Base-by-base conservation (phyloP, 2,329 filamentous ascomycete genomes). In the Polytolypa hystricis region DNA sequence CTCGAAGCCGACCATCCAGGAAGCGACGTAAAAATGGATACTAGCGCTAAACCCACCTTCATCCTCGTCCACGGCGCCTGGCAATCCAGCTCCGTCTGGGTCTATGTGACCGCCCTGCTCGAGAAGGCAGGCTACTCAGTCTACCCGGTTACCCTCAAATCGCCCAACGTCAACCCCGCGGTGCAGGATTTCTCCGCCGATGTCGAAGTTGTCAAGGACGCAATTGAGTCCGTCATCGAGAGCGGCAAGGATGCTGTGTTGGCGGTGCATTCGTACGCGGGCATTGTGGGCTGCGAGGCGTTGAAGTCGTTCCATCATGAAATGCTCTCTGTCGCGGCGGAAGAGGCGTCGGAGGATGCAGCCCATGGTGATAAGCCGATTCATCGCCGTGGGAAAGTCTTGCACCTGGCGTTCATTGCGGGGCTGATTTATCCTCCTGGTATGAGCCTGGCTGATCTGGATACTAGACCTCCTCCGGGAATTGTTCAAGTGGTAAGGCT, bases 31-130 rank as follows among this genome's bases (percentile, higher is more conserved):
- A n/a, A n/a, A n/a, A n/a, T n/a, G n/a, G n/a, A n/a, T n/a, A n/a
- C n/a, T n/a, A 2, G 58, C 35, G 5, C 41, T 40, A 60, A 59
- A 42, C 41, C 41, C 23, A 38, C 39, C 4, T 35, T 43, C 30
- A 5, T 38, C 21, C 27, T 43, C 9, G 20, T 43, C 31, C 41
- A 43, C 19, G 41, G 41, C 8, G 39, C 25, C 18, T 43, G 38
- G 38, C 41, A 43, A 21, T 30, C 28, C 12, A 35, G 38, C 9
- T 34, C 32, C 5, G 36, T 39, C 18, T 42, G 40, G 40, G 36
- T 19, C 4, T 40, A 40, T 14, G 23, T 40, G 5, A 37, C 27
- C 10, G 31, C 41, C 14, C 30, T 37, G 2, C 29, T 42, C 10
- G 37, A 42, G 20, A 37, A 34, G n/a, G 26, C 33, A 10, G 41